Conservation (phyloP, 768 basidiomycete species). For the Lactifluus pinguis region DNA sequence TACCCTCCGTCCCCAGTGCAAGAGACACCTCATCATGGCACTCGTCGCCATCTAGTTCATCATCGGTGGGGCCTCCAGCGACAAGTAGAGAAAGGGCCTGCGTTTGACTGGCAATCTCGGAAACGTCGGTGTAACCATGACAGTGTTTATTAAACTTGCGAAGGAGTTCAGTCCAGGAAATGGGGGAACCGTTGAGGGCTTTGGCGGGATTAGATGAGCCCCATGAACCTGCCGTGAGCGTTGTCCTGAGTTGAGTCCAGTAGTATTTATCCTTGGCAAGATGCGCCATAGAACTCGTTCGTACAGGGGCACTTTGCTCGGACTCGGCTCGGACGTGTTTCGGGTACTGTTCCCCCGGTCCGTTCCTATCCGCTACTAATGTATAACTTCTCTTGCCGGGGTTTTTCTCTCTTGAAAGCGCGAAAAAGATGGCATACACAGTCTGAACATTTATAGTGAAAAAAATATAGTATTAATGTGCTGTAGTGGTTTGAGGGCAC, state of each 20-base stretch:
- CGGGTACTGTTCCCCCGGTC: neutral
- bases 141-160: slow-evolving; percentile 87
- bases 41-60: slow-evolving; percentile 46
- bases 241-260: slow-evolving; percentile 63
- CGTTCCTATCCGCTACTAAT: neutral
- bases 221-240: slow-evolving; percentile 72
- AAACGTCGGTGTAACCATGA: slow-evolving; percentile 46
- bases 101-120: slow-evolving; percentile 60
- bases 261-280: slow-evolving; percentile 65
- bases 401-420: neutral
- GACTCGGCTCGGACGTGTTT: no score
- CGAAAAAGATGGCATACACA: neutral
- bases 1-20: slow-evolving; percentile 4
- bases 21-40: slow-evolving; percentile 32
- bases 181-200: slow-evolving; percentile 38
- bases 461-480: neutral
- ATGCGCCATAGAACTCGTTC: slow-evolving; percentile 26
- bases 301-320: no score
- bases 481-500: neutral
- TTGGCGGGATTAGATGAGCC: slow-evolving; percentile 50
- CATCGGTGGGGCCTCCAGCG: slow-evolving; percentile 32
- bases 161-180: slow-evolving; percentile 73
- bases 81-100: slow-evolving; percentile 51
- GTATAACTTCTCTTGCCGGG: no score
- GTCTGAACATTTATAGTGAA: neutral